Evolutionary conservation across 208 protist genomes (phyloP).

Genomic region (Wallacemonas sp.): DNA sequence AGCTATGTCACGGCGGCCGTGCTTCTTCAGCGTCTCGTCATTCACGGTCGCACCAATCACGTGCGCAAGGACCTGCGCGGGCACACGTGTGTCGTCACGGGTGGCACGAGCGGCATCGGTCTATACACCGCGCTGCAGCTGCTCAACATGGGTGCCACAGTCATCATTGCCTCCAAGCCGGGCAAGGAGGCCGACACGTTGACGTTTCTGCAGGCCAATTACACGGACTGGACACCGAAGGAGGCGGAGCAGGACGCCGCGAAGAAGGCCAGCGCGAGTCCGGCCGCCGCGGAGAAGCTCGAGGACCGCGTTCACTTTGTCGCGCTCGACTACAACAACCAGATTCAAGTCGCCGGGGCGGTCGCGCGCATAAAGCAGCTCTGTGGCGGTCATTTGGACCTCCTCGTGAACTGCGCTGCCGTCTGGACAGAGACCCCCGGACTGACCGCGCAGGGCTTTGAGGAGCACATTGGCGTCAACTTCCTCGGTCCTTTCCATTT

Average conservation of each 20-base stretch:
- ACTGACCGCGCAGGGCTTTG: slow-evolving; percentile 62
- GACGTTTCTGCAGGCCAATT: slow-evolving; percentile 45
- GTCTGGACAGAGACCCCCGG: slow-evolving; percentile 69
- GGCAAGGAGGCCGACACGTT: slow-evolving; percentile 54
- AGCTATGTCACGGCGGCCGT: slow-evolving; percentile 51
- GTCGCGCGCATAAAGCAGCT: slow-evolving; percentile 68
- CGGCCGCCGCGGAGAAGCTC: slow-evolving; percentile 23
- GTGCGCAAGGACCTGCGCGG: slow-evolving; percentile 58
- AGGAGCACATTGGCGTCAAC: slow-evolving; percentile 83
- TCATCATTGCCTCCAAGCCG: slow-evolving; percentile 52
- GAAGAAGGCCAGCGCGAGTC: background rate
- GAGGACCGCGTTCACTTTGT: slow-evolving; percentile 62
- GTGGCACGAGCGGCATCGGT: slow-evolving; percentile 78
- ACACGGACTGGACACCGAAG: slow-evolving; percentile 1
- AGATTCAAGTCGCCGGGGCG: slow-evolving; percentile 55
- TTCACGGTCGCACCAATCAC: slow-evolving; percentile 57
- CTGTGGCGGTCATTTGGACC: slow-evolving; percentile 59
- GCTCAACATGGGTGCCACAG: slow-evolving; percentile 61
- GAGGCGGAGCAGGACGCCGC: background rate
- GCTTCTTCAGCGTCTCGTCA: slow-evolving; percentile 59
- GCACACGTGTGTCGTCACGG: slow-evolving; percentile 70
- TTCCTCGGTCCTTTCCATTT: slow-evolving; percentile 82
- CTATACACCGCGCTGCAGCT: slow-evolving; percentile 76
- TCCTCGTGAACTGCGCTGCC: slow-evolving; percentile 80
- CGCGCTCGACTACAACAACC: slow-evolving; percentile 63